Base-by-base conservation (phyloP, 192 early-diverging fungal species). In the Linnemannia hyalina region DNA sequence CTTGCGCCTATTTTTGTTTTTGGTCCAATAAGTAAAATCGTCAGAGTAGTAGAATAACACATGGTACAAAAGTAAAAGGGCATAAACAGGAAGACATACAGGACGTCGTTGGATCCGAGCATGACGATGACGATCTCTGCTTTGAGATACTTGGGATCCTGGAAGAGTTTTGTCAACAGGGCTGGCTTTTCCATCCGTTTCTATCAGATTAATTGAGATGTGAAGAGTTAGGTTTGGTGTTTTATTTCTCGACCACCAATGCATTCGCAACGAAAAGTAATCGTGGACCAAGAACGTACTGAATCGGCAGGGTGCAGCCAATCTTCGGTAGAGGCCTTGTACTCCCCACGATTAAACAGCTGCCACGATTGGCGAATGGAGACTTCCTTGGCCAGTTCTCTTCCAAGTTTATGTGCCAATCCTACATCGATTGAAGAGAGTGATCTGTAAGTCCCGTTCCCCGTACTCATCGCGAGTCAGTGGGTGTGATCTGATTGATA, bases 271-370 rank as follows among this genome's bases (percentile, higher is more conserved):
- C 35, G 35, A 70, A 41, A 3, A 32, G 68, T 35, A 18, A 18
- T 16, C 6, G 36, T 8, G 7, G 23, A 20, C 3, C 38, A 40
- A 16, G 6, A 5, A 44, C 79, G 18, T 85, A 88, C 88, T 20
- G 82, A 84, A 41, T 88, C 82, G 54, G 88, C 79, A 71, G 82
- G 82, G 49, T 69, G 88, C 6, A 88, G 68, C 88, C 88, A 88
- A 20, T 88, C 88, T 65, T 88, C 88, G 4, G 79, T 78, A 8
- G 71, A 80, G 9, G 82, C 73, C 54, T 77, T 80, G 68, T 81
- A 88, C 42, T 80, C 82, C 49, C 88, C 88, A 11, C 88, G 88
- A 23, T 85, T 88, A 13, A 52, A 84, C 42, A 88, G 75, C 76
- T 85, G 80, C 88, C 88, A 88, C 18, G 75, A 75, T 42, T 88